Evolutionary conservation across 441 rosid genomes (phyloP).

Genomic region (Biscutella laevigata): DNA sequence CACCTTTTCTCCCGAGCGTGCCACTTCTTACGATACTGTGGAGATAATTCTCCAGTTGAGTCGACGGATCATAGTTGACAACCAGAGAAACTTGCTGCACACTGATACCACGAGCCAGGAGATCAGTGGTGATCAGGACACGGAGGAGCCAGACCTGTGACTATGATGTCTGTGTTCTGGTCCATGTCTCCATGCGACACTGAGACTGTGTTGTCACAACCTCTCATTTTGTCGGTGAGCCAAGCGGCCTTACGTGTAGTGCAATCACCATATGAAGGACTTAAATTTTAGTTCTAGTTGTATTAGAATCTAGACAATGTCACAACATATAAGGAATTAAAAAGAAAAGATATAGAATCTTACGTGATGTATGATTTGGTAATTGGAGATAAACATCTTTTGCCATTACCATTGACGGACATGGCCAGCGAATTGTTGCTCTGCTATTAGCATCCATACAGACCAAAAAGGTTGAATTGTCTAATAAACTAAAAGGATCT

Average conservation of each 20-base stretch:
- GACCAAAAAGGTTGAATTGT: too few relatives aligned
- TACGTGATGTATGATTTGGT: constrained; percentile 28
- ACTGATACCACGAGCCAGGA: constrained; percentile 33
- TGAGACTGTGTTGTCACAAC: constrained; percentile 32
- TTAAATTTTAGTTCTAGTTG: too few relatives aligned
- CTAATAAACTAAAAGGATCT: too few relatives aligned
- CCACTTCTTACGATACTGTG: constrained; percentile 37
- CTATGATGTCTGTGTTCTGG: constrained; percentile 35
- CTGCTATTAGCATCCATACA: too few relatives aligned
- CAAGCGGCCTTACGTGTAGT: constrained; percentile 29
- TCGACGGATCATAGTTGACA: constrained; percentile 28
- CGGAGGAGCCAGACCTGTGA: constrained; percentile 33
- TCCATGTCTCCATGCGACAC: constrained; percentile 34
- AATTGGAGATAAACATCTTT: constrained; percentile 28
- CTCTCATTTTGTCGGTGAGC: constrained; percentile 34
- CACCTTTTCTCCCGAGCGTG: constrained; percentile 34
- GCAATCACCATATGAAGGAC: too few relatives aligned
- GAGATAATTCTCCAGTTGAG: constrained; percentile 32
- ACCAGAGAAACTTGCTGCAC: constrained; percentile 33
- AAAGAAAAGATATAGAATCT: constrained; percentile 10
- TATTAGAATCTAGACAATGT: too few relatives aligned
- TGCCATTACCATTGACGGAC: constrained; percentile 32
- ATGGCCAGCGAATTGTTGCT: constrained; percentile 38
- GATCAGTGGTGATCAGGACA: constrained; percentile 32
- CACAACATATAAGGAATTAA: not conserved